Conservation (phyloP, 1,284 basidiomycete genomes). For the Cutaneotrichosporon curvatum region DNA sequence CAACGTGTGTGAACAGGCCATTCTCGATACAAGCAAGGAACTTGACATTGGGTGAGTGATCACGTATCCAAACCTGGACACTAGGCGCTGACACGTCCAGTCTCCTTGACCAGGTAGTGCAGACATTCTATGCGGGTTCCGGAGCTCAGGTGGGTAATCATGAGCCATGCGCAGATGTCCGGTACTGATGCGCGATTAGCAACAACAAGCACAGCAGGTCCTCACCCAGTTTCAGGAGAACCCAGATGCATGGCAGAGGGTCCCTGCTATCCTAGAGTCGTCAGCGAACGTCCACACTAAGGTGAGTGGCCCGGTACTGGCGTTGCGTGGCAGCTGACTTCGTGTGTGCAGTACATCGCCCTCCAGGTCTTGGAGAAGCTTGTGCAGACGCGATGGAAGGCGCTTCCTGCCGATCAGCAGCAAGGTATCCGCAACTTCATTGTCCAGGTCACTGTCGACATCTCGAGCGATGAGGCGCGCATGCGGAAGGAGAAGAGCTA, state of each 20-base stretch:
- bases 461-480: constrained; percentile 77
- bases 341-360: constrained; percentile 80
- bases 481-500: constrained; percentile 92
- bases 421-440: constrained; percentile 97
- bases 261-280: constrained; percentile 85
- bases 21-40: constrained; percentile 79
- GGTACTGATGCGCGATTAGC: constrained; percentile 51
- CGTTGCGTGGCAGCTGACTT: constrained; percentile 1
- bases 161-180: neutral
- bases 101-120: constrained; percentile 76
- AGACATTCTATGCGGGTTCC: constrained; percentile 70
- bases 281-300: constrained; percentile 85
- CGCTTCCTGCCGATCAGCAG: constrained; percentile 85
- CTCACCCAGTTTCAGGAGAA: constrained; percentile 95
- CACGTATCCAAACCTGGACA: too few relatives aligned
- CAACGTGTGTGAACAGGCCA: constrained; percentile 51
- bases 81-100: constrained; percentile 25
- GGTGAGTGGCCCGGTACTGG: constrained; percentile 48
- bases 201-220: constrained; percentile 81
- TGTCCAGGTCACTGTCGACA: constrained; percentile 85
- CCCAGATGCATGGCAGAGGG: constrained; percentile 96
- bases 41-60: constrained; percentile 59
- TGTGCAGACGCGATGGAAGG: constrained; percentile 91
- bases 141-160: constrained; percentile 64
- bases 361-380: constrained; percentile 92